These are phyloP conservation scores for Sclerotinia trifoliorum DNA, from an alignment of 2,329 filamentous ascomycete species.

Conservation along the genomic window DNA sequence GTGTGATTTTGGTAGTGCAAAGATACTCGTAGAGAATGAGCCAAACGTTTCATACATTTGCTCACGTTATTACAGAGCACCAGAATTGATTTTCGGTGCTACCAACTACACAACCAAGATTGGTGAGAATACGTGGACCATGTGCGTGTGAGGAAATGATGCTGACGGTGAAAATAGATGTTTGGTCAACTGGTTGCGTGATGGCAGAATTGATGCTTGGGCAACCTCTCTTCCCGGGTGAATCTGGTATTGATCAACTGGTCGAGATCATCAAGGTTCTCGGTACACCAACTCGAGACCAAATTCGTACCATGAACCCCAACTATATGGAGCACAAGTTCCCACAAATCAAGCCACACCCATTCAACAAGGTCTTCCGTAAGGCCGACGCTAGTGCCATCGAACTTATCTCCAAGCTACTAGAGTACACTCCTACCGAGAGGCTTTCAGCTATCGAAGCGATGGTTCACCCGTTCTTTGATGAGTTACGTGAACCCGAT, in stretches of 20 bases:
- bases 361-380: constrained; percentile 98
- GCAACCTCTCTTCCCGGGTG: constrained; percentile 94
- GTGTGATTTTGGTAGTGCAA: constrained; percentile 98
- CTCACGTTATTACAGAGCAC: constrained; percentile 96
- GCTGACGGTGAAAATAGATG: constrained; percentile 58
- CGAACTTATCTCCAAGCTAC: constrained; percentile 85
- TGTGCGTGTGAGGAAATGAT: constrained; percentile 24
- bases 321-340: constrained; percentile 99
- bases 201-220: constrained; percentile 99
- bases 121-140: constrained; percentile 60
- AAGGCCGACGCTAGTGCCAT: constrained; percentile 93
- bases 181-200: constrained; percentile 98
- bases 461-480: constrained; percentile 98
- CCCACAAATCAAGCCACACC: constrained; percentile 98
- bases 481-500: constrained; percentile 87
- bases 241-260: constrained; percentile 96
- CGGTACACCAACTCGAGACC: constrained; percentile 92
- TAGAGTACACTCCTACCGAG: constrained; percentile 97
- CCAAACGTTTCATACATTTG: constrained; percentile 99
- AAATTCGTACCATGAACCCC: constrained; percentile 99
- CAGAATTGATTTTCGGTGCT: constrained; percentile 96
- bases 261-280: constrained; percentile 99
- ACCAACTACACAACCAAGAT: constrained; percentile 99
- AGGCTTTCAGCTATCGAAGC: constrained; percentile 90
- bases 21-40: constrained; percentile 98